phyloP scores from a whole-genome alignment of 257 asterid species.

The Fraxinus quadrangulata region DNA sequence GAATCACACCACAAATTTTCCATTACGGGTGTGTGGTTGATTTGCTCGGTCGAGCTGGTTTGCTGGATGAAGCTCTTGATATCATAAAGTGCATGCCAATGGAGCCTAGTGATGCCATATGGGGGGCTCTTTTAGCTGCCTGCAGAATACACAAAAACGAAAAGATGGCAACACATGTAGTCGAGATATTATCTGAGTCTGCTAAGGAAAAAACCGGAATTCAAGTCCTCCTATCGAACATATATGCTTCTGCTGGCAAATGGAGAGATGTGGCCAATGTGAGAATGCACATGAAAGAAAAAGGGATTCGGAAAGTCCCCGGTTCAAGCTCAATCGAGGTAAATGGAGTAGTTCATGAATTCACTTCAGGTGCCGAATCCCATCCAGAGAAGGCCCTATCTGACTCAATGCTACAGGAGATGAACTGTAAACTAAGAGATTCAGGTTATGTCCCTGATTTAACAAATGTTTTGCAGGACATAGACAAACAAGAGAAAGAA shows the following conservation, averaged over 20 bases:
- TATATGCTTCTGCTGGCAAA: conserved; percentile 53
- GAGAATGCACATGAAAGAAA: conserved; percentile 52
- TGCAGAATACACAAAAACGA: conserved; percentile 48
- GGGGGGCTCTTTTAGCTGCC: conserved; percentile 52
- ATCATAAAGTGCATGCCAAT: conserved; percentile 44
- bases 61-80: conserved; percentile 40
- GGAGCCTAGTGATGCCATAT: conserved; percentile 47
- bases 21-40: conserved; percentile 59
- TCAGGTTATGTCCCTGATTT: conserved; percentile 51
- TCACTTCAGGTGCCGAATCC: conserved; percentile 48
- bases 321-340: conserved; percentile 61
- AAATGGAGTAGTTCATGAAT: conserved; percentile 50
- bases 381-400: conserved; percentile 32
- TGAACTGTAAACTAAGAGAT: conserved; percentile 37
- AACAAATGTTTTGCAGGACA: conserved; percentile 46
- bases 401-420: conserved; percentile 51
- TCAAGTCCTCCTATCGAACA: conserved; percentile 57
- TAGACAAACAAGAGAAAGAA: conserved; percentile 51
- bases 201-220: conserved; percentile 40
- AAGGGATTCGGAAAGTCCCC: conserved; percentile 47
- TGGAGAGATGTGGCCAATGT: conserved; percentile 58
- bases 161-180: conserved; percentile 35
- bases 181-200: conserved; percentile 27
- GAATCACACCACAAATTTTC: conserved; percentile 37
- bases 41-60: conserved; percentile 58